Evolutionary conservation across 306 rosid genomes (phyloP).

Genomic region (Coriaria nepalensis): DNA sequence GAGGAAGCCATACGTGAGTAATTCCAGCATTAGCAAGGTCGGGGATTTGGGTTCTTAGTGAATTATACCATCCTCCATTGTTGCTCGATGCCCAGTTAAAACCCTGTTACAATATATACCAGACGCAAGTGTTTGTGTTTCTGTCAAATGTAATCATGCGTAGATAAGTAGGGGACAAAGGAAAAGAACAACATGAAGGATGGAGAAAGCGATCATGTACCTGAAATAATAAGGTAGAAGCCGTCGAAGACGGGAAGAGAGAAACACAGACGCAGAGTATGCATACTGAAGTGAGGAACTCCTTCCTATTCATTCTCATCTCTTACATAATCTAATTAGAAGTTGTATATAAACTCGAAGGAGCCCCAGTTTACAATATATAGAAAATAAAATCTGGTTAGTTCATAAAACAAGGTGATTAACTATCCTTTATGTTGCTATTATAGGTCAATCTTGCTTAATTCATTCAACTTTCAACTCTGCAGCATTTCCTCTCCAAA

Average conservation of each 20-base stretch:
- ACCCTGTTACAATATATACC: slow-evolving; percentile 27
- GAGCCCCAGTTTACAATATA: no score
- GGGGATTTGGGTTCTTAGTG: slow-evolving; percentile 36
- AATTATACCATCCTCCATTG: slow-evolving; percentile 66
- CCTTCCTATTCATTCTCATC: background rate
- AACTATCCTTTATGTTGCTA: no score
- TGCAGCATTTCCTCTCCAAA: no score
- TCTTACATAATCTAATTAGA: no score
- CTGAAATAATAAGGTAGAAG: slow-evolving; percentile 48
- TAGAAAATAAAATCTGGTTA: no score
- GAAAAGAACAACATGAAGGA: background rate
- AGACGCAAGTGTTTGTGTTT: background rate
- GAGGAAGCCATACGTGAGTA: slow-evolving; percentile 92
- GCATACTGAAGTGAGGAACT: slow-evolving; percentile 14
- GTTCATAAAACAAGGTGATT: no score
- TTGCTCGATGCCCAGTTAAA: slow-evolving; percentile 79
- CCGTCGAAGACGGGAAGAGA: slow-evolving; percentile 20
- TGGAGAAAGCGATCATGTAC: slow-evolving; percentile 7
- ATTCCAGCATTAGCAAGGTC: slow-evolving; percentile 47
- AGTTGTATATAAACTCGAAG: no score
- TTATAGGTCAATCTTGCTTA: no score
- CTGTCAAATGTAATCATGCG: no score
- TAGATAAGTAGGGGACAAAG: background rate
- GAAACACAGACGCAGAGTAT: slow-evolving; percentile 20
- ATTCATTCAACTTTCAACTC: no score